Evolutionary conservation across 192 early-diverging fungal species (phyloP).

Genomic region (Dimargaris cristalligena): DNA sequence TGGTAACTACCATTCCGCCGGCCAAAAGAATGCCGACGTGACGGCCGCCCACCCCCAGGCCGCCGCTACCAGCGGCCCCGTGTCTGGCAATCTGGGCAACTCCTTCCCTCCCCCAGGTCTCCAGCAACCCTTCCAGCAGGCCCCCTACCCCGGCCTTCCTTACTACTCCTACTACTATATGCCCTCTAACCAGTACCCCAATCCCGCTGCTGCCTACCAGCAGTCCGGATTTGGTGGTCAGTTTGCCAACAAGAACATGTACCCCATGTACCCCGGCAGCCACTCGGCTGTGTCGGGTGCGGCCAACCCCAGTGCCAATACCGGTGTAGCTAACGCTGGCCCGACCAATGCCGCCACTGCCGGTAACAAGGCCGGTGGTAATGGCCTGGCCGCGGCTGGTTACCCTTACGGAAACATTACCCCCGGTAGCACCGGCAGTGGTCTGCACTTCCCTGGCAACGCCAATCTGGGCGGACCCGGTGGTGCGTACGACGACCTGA

Average conservation of each 20-base stretch:
- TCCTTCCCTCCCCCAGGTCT: constrained; percentile 15
- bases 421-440: neutral
- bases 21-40: neutral
- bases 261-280: constrained; percentile 53
- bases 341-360: neutral
- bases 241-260: constrained; percentile 80
- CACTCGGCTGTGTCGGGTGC: constrained; percentile 4
- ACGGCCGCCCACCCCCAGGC: constrained; percentile 12
- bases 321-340: too few species aligned
- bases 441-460: constrained; percentile 3
- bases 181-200: constrained; percentile 63
- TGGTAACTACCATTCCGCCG: constrained; percentile 3
- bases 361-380: neutral
- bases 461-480: neutral
- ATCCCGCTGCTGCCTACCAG: constrained; percentile 47
- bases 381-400: neutral
- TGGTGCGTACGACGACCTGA: constrained; percentile 8
- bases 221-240: constrained; percentile 76
- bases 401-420: constrained; percentile 3
- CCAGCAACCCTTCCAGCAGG: constrained; percentile 28
- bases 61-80: constrained; percentile 13
- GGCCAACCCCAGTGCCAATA: neutral
- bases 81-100: constrained; percentile 1
- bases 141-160: constrained; percentile 43
- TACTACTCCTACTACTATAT: constrained; percentile 77